phyloP scores from a whole-genome alignment of 768 basidiomycete species.

The Boletus subparvulus region DNA sequence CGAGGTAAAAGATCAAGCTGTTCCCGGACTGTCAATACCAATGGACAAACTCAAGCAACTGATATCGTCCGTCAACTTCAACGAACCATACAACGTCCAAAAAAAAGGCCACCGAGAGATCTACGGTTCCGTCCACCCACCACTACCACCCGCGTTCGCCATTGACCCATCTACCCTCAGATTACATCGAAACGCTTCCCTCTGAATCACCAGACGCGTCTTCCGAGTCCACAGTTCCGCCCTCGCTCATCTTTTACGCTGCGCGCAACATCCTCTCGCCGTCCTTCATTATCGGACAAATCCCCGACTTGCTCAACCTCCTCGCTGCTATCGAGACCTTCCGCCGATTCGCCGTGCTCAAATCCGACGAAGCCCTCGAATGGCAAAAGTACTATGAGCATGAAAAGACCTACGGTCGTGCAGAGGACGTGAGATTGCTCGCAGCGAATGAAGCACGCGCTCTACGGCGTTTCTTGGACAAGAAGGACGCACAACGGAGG shows the following conservation, averaged over 20 bases:
- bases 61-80: constrained; percentile 19
- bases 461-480: constrained; percentile 11
- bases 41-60: constrained; percentile 10
- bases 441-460: constrained; percentile 14
- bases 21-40: not conserved
- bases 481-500: constrained; percentile 15
- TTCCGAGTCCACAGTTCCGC: constrained; percentile 5
- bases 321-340: constrained; percentile 23
- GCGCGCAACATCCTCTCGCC: constrained; percentile 31
- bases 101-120: constrained; percentile 15
- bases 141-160: not conserved
- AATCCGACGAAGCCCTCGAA: constrained; percentile 20
- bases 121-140: constrained; percentile 13
- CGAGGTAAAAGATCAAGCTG: not conserved
- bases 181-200: constrained; percentile 2
- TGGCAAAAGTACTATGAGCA: constrained; percentile 27
- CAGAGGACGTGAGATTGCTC: constrained; percentile 19
- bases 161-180: constrained; percentile 7
- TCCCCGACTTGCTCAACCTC: constrained; percentile 30
- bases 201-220: not conserved
- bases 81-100: constrained; percentile 6
- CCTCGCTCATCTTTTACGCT: constrained; percentile 25
- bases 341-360: constrained; percentile 18
- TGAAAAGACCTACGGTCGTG: not conserved
- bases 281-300: constrained; percentile 30